phyloP scores from a whole-genome alignment of 768 basidiomycete species.

The Thelephora ganbajun region DNA sequence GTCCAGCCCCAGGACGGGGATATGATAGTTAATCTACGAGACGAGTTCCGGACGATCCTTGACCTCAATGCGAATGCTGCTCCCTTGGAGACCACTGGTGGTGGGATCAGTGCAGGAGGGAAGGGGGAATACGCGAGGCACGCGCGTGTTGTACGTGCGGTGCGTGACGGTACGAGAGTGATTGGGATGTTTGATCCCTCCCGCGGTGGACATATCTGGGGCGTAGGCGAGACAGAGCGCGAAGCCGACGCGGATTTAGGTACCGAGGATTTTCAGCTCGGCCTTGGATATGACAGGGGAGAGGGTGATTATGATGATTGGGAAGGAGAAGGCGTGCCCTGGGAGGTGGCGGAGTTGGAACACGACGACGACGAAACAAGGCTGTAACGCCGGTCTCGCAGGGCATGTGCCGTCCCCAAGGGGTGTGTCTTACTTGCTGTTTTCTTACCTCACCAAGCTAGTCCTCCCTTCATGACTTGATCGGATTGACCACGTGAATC shows the following conservation, averaged over 20 bases:
- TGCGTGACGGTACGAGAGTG: slow-evolving; percentile 45
- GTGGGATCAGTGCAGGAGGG: too few relatives aligned
- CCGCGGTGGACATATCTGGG: slow-evolving; percentile 67
- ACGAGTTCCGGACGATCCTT: slow-evolving; percentile 49
- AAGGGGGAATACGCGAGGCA: too few relatives aligned
- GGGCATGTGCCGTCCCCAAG: too few relatives aligned
- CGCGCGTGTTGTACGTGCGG: slow-evolving; percentile 40
- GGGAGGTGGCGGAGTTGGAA: slow-evolving; percentile 69
- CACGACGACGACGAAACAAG: slow-evolving; percentile 1
- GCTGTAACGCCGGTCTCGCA: not conserved
- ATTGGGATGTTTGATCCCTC: slow-evolving; percentile 39
- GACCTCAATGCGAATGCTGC: slow-evolving; percentile 23
- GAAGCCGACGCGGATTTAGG: slow-evolving; percentile 12
- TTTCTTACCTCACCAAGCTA: too few relatives aligned
- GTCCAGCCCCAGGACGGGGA: slow-evolving; percentile 2
- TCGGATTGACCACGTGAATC: too few relatives aligned
- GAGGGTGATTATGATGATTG: slow-evolving; percentile 27
- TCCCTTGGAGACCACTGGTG: too few relatives aligned
- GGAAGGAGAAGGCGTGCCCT: slow-evolving; percentile 74
- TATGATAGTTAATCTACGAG: slow-evolving; percentile 42
- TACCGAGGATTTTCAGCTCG: slow-evolving; percentile 24
- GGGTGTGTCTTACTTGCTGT: too few relatives aligned
- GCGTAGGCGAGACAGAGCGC: slow-evolving; percentile 47
- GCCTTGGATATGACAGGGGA: slow-evolving; percentile 9
- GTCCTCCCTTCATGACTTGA: too few relatives aligned